Conservation (phyloP, 305 asterid genomes). For the Fraxinus albicans region DNA sequence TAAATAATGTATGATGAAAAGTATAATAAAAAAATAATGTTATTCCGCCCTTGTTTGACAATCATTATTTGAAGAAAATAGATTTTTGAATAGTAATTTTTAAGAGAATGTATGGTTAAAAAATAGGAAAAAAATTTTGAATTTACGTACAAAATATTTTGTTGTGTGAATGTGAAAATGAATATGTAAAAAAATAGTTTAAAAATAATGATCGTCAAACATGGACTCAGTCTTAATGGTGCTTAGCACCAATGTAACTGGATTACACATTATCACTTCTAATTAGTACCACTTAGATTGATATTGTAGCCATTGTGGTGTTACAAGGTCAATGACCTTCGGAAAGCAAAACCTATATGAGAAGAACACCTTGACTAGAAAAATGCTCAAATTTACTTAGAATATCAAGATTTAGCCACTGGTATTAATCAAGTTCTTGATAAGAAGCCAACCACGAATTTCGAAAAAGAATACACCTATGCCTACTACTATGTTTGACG, state of each 20-base stretch:
- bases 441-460: background rate
- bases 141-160: no score
- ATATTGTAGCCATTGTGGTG: background rate
- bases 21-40: no score
- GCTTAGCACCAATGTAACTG: background rate
- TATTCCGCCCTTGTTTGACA: background rate
- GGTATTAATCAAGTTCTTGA: conserved; percentile 32
- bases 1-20: background rate
- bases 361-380: background rate
- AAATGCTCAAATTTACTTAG: background rate
- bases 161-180: background rate
- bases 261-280: background rate
- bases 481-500: background rate
- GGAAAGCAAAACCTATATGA: background rate
- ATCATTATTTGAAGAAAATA: background rate
- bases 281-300: background rate
- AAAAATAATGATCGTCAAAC: background rate
- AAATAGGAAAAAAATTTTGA: background rate
- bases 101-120: no score
- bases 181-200: background rate
- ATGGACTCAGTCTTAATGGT: background rate
- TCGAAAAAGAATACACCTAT: background rate
- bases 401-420: conserved; percentile 17
- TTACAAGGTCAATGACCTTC: background rate
- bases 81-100: background rate